A percentile compares a stretch with the other conserved stretches of the same genome.
Evolutionary conservation across 1,139 yeast species (phyloP).

Genomic region (Blastobotrys elegans): DNA sequence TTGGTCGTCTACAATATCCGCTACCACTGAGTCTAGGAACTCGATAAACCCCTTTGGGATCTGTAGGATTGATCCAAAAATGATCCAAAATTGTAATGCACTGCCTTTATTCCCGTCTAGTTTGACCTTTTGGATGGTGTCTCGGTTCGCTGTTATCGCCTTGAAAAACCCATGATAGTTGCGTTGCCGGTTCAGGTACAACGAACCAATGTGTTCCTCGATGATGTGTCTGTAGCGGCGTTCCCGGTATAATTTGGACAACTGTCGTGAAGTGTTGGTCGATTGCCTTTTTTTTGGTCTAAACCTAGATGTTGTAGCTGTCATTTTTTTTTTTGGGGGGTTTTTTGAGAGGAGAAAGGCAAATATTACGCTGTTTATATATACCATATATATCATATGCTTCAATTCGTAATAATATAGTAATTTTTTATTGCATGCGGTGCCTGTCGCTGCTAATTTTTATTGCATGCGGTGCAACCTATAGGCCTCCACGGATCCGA

Average conservation of each 20-base stretch:
- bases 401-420: too few relatives aligned
- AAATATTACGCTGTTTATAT: too few relatives aligned
- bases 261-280: neutral
- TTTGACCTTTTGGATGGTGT: neutral
- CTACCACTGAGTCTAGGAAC: neutral
- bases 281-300: neutral
- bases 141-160: neutral
- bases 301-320: conserved; percentile 1
- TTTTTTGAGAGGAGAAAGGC: too few relatives aligned
- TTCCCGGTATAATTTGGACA: neutral
- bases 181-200: conserved; percentile 2
- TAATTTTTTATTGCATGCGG: too few relatives aligned
- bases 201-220: conserved; percentile 6
- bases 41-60: conserved; percentile 2
- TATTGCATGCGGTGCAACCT: too few relatives aligned
- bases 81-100: conserved; percentile 9
- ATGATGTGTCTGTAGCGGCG: conserved; percentile 3
- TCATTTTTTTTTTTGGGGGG: neutral
- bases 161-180: conserved; percentile 2
- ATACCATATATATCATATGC: too few relatives aligned
- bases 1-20: neutral
- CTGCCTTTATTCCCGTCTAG: conserved; percentile 1
- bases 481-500: too few relatives aligned
- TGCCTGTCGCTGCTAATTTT: too few relatives aligned
- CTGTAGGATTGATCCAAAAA: conserved; percentile 3